Evolutionary conservation across 208 protist genomes (phyloP).

Genomic region (Leishmania tarentolae): DNA sequence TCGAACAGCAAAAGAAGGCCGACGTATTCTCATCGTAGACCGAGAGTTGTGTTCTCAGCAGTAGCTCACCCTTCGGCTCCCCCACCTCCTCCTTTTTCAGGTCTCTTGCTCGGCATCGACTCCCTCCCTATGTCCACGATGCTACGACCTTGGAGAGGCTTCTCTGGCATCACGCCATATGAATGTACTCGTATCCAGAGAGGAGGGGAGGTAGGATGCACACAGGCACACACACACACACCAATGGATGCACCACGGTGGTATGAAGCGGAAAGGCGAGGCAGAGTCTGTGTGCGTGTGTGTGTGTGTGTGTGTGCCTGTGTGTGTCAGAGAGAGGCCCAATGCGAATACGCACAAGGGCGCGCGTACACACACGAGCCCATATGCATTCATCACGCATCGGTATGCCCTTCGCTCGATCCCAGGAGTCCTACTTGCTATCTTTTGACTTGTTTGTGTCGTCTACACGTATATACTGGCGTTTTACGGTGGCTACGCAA

Average conservation of each 20-base stretch:
- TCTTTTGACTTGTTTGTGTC: neutral
- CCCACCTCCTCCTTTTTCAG: neutral
- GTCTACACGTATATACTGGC: no score
- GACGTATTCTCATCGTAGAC: neutral
- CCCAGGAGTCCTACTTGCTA: neutral
- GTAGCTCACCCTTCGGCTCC: no score
- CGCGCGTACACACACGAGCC: neutral
- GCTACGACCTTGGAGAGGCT: neutral
- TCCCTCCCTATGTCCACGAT: neutral
- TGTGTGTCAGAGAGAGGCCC: neutral
- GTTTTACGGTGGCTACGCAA: neutral
- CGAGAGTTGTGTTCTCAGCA: no score
- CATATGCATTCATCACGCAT: neutral
- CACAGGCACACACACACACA: no score
- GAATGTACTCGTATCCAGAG: neutral
- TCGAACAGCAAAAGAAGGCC: neutral
- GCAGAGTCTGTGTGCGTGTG: neutral
- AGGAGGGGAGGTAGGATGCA: neutral
- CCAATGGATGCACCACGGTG: neutral
- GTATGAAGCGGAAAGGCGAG: neutral
- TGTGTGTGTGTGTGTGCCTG: conserved; percentile 4
- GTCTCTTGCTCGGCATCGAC: neutral
- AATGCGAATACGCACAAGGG: neutral
- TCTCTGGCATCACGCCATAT: neutral
- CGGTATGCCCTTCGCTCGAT: neutral